Evolutionary conservation across 345 rosid species (phyloP), one percentile per base, ranked within the genome.

Genomic region (Conringia planisiliqua): DNA sequence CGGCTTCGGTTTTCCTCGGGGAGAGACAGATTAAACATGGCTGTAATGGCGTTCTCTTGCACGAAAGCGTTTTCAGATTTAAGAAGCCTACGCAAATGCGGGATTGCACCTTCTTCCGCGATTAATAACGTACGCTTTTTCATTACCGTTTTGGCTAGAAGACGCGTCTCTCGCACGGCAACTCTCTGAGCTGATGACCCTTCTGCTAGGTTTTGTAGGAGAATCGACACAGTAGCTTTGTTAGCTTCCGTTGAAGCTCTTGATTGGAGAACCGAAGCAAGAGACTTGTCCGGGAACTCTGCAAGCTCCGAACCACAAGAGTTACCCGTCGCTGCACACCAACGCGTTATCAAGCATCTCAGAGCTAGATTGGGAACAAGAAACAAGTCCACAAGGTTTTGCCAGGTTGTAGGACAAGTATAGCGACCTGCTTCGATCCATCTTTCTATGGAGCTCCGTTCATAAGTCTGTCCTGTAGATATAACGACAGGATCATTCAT

Each of bases 31-130:
- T 89, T 90, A 33, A 90, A 90, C 84, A 90, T 85, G 16, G 90
- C 89, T 16, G 95, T 92, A 38, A 90, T 87, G 0, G 91, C 83
- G 77, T 87, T 90, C 86, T 87, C 95, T 74, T 90, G 91, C 0
- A 89, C 86, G 14, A 84, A 61, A 18, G 87, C 82, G 70, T 81
- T 83, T 11, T 64, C 2, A 17, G 93, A 88, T 6, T 83, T 85
- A 3, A 92, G 83, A 38, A 89, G 81, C 57, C 80, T 76, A 3
- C 74, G 4, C 26, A 92, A 86, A 59, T 86, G 82, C 4, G 93
- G 96, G 17, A 92, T 86, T 0, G 98, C 95, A 8, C 97, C 95
- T 1, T 91, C 90, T 78, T 88, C 87, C 1, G 91, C 97, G 68
- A 92, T 86, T 48, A 88, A 85, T 22, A 38, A 10, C 13, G 85